Evolutionary conservation across 202 grass and related monocot species (phyloP).

Genomic region (Hordeum pubiflorum): DNA sequence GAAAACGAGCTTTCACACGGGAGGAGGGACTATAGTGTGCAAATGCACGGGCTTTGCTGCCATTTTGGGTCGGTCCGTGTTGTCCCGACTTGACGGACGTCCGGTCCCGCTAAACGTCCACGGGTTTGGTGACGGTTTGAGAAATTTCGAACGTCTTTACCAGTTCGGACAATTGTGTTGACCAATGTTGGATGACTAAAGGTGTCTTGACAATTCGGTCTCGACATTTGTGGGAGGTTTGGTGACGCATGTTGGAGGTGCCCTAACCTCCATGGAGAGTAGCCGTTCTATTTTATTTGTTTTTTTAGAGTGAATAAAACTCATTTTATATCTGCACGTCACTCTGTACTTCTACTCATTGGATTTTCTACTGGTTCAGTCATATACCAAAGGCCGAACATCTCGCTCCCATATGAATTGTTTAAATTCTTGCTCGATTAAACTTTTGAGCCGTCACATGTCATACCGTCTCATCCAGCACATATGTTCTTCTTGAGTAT

Average conservation of each 20-base stretch:
- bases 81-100: too few species aligned
- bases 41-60: background rate
- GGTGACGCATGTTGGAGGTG: background rate
- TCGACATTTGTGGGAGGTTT: background rate
- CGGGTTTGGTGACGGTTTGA: background rate
- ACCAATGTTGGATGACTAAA: background rate
- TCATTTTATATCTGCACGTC: background rate
- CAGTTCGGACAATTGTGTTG: background rate
- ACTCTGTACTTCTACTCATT: background rate
- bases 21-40: background rate
- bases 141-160: background rate
- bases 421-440: background rate
- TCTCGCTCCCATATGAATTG: background rate
- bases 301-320: background rate
- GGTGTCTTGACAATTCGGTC: background rate
- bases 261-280: background rate
- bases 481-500: background rate
- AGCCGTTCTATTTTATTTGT: background rate
- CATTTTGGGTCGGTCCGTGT: background rate
- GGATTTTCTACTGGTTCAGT: background rate
- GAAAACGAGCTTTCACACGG: background rate
- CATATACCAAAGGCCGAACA: background rate
- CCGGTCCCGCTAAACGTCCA: background rate
- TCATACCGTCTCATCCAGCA: constrained; percentile 26
- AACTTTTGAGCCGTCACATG: constrained; percentile 1